Conservation (phyloP, 176 grass and related monocot genomes). For the Eremochloa ophiuroides region DNA sequence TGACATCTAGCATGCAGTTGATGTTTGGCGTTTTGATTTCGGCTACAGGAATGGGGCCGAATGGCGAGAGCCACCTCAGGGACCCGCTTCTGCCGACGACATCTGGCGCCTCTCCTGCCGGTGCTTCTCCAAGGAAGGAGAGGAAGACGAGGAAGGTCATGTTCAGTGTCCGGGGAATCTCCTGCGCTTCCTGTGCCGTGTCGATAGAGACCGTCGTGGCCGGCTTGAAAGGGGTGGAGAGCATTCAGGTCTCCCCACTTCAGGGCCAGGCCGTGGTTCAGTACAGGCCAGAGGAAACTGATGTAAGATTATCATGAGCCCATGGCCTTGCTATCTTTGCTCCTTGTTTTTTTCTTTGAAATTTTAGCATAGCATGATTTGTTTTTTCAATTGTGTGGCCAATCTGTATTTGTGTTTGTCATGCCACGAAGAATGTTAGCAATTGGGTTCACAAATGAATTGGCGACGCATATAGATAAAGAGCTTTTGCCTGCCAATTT, state of each 20-base stretch:
- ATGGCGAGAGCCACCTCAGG: slow-evolving; percentile 43
- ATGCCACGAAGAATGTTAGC: background rate
- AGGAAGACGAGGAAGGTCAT: slow-evolving; percentile 47
- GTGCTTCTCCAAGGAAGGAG: slow-evolving; percentile 30
- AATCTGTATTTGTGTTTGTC: background rate
- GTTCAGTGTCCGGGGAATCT: slow-evolving; percentile 72
- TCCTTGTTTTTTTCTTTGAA: background rate
- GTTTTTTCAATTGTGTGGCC: background rate
- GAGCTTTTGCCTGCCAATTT: background rate
- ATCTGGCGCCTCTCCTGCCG: slow-evolving; percentile 13
- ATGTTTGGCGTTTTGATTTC: background rate
- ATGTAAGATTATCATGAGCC: slow-evolving; percentile 52
- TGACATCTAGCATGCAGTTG: background rate
- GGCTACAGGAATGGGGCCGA: slow-evolving; percentile 39
- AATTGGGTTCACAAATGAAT: background rate
- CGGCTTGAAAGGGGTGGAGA: slow-evolving; percentile 71
- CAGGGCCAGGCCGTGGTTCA: slow-evolving; percentile 67
- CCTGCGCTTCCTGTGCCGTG: slow-evolving; percentile 67
- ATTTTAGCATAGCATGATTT: background rate
- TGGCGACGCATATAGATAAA: background rate
- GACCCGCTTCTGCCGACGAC: slow-evolving; percentile 48
- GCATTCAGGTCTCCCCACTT: slow-evolving; percentile 62
- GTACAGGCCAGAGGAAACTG: slow-evolving; percentile 59
- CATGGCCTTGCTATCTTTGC: background rate
- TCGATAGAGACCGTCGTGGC: slow-evolving; percentile 77